Conservation (phyloP, 805 yeast genomes). For the Scheffersomyces coipomensis region DNA sequence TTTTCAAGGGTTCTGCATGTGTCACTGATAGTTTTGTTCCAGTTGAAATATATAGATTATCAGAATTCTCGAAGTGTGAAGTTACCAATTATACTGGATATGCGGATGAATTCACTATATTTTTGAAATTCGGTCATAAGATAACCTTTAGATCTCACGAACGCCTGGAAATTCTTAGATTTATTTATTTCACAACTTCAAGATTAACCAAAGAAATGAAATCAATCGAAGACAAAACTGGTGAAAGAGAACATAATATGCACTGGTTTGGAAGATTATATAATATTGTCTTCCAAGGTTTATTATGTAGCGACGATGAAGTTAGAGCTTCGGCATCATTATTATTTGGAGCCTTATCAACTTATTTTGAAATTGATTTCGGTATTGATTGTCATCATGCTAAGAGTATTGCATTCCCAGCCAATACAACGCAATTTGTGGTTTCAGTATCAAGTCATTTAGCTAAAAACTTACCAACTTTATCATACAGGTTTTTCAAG, state of each 20-base stretch:
- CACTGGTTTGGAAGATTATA: conserved; percentile 58
- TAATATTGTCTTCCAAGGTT: conserved; percentile 65
- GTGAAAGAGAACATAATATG: conserved; percentile 14
- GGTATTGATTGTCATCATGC: conserved; percentile 57
- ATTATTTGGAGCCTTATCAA: conserved; percentile 60
- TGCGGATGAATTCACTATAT: conserved; percentile 34
- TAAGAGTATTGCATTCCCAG: conserved; percentile 64
- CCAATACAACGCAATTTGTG: conserved; percentile 62
- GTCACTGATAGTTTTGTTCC: conserved; percentile 30
- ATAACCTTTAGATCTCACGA: conserved; percentile 33
- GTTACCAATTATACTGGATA: conserved; percentile 24
- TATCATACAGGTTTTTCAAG: conserved; percentile 60
- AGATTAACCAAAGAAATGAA: conserved; percentile 38
- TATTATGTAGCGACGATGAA: conserved; percentile 56
- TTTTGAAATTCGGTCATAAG: conserved; percentile 22
- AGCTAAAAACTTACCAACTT: conserved; percentile 53
- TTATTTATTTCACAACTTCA: conserved; percentile 65
- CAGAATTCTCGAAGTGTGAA: conserved; percentile 38
- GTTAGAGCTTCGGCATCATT: conserved; percentile 64
- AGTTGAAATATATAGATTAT: conserved; percentile 30
- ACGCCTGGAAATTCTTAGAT: conserved; percentile 62
- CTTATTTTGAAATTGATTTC: conserved; percentile 56
- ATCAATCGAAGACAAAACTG: conserved; percentile 17
- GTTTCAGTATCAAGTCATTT: conserved; percentile 54
- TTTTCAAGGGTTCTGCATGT: conserved; percentile 15